These are phyloP conservation scores for Fistulifera pelliculosa DNA, from an alignment of 108 stramenopile genomes.

Conservation along the genomic window DNA sequence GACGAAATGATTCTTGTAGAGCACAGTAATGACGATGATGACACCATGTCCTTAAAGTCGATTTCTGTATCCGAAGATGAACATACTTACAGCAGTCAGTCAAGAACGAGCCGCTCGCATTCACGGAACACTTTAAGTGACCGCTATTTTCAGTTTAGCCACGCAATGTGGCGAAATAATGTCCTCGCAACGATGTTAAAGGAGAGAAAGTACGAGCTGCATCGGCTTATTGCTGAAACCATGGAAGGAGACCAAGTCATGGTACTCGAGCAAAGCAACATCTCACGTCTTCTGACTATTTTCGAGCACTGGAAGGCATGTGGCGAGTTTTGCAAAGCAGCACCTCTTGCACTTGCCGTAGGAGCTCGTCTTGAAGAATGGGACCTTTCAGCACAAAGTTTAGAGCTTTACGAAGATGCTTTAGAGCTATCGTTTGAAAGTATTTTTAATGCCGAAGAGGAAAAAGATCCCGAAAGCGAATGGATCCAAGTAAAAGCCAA, in stretches of 20 bases:
- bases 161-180: slow-evolving; percentile 50
- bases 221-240: slow-evolving; percentile 37
- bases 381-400: slow-evolving; percentile 10
- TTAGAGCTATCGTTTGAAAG: slow-evolving; percentile 18
- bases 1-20: slow-evolving; percentile 55
- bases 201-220: slow-evolving; percentile 43
- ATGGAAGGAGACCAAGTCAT: slow-evolving; percentile 30
- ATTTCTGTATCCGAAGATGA: neutral
- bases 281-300: slow-evolving; percentile 22
- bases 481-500: slow-evolving; percentile 17
- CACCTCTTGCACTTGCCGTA: slow-evolving; percentile 34
- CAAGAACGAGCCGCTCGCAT: slow-evolving; percentile 1
- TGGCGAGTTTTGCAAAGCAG: slow-evolving; percentile 36
- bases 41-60: neutral
- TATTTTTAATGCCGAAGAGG: slow-evolving; percentile 3
- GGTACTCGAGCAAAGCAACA: slow-evolving; percentile 14
- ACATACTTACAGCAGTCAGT: neutral
- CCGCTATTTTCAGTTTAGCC: slow-evolving; percentile 34
- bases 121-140: slow-evolving; percentile 4
- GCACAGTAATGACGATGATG: slow-evolving; percentile 24
- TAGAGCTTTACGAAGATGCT: slow-evolving; percentile 19
- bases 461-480: slow-evolving; percentile 1
- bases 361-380: slow-evolving; percentile 22
- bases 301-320: slow-evolving; percentile 50
- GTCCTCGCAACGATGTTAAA: slow-evolving; percentile 45